A percentile compares a stretch with the other conserved stretches of the same genome.
Evolutionary conservation across 345 rosid species (phyloP).

Genomic region (Lagerstroemia speciosa): DNA sequence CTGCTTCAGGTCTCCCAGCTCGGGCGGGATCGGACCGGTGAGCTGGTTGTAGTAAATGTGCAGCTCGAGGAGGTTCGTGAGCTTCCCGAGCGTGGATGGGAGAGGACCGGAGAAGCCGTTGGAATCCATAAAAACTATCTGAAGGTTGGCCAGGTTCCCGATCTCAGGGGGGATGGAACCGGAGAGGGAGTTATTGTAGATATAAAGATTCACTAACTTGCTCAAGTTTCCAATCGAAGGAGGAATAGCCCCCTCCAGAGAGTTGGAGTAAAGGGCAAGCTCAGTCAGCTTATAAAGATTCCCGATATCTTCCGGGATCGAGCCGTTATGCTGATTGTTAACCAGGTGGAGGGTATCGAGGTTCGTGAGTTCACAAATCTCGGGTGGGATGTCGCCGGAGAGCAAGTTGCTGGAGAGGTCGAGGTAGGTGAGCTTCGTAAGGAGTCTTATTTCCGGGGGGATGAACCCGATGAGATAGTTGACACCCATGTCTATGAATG

Average conservation of each 20-base stretch:
- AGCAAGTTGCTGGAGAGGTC: conserved; percentile 17
- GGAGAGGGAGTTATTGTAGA: conserved; percentile 17
- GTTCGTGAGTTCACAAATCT: conserved; percentile 12
- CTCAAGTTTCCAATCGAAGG: conserved; percentile 16
- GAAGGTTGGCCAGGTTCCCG: conserved; percentile 19
- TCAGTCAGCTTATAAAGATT: conserved; percentile 12
- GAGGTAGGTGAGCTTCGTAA: conserved; percentile 17
- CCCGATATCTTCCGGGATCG: conserved; percentile 22
- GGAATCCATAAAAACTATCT: conserved; percentile 6
- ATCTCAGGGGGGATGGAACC: conserved; percentile 24
- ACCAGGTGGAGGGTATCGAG: conserved; percentile 11
- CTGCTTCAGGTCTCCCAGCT: conserved; percentile 8
- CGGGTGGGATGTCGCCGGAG: conserved; percentile 11
- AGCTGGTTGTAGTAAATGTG: conserved; percentile 13
- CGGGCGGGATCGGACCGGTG: conserved; percentile 16
- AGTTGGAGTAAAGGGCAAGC: conserved; percentile 15
- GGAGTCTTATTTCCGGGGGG: conserved; percentile 14
- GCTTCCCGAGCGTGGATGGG: conserved; percentile 16
- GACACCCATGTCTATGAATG: conserved; percentile 14
- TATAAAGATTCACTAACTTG: background rate
- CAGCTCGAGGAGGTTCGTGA: background rate
- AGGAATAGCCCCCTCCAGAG: conserved; percentile 23
- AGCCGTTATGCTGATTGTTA: conserved; percentile 12
- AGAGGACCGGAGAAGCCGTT: conserved; percentile 19
- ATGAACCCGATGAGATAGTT: conserved; percentile 19